Conservation (phyloP, 1,139 yeast species). For the Zygosaccharomyces pseudobailii region DNA sequence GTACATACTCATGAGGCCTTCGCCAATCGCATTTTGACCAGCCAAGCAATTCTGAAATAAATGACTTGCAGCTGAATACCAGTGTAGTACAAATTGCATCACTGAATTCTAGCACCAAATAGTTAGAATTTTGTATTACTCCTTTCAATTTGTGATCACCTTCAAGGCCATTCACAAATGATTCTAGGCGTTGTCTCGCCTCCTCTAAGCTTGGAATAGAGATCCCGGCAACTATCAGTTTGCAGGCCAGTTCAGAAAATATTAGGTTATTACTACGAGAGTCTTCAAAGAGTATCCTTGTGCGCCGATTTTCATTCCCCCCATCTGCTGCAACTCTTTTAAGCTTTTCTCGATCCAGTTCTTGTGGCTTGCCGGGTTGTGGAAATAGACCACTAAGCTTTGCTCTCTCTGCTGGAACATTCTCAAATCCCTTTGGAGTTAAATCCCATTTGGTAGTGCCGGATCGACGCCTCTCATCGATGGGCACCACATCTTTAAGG, state of each 20-base stretch:
- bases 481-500: slow-evolving; percentile 37
- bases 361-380: slow-evolving; percentile 62
- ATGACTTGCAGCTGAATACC: slow-evolving; percentile 22
- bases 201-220: slow-evolving; percentile 21
- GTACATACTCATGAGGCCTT: slow-evolving; percentile 27
- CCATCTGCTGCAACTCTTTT: slow-evolving; percentile 35
- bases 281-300: slow-evolving; percentile 35
- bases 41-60: slow-evolving; percentile 17
- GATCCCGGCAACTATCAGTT: slow-evolving; percentile 46
- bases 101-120: slow-evolving; percentile 18
- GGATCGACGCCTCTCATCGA: slow-evolving; percentile 42
- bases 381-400: slow-evolving; percentile 80
- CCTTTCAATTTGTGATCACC: slow-evolving; percentile 3
- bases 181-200: neutral
- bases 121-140: neutral
- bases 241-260: slow-evolving; percentile 48
- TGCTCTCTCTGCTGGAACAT: slow-evolving; percentile 72
- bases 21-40: slow-evolving; percentile 15
- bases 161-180: slow-evolving; percentile 7
- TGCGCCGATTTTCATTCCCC: slow-evolving; percentile 34
- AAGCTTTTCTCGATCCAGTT: slow-evolving; percentile 50
- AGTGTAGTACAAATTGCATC: slow-evolving; percentile 21
- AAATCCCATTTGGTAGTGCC: slow-evolving; percentile 67
- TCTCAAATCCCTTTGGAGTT: slow-evolving; percentile 70
- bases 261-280: slow-evolving; percentile 48